These are phyloP conservation scores for Diaporthe eres DNA, from an alignment of 2,329 filamentous ascomycete genomes.

Conservation along the genomic window DNA sequence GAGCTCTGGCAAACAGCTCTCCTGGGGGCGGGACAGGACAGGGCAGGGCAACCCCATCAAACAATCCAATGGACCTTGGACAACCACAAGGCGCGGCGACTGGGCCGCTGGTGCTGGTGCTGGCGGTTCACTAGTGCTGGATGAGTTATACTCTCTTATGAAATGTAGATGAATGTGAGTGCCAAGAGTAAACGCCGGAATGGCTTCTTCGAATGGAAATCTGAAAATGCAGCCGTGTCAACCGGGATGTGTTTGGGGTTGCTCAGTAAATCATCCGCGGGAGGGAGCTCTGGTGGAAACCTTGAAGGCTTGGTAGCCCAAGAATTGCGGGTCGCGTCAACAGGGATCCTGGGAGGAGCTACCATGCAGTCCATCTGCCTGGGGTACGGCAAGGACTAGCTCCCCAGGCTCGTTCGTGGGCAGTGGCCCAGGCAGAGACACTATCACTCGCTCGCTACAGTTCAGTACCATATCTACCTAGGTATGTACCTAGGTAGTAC, in stretches of 20 bases:
- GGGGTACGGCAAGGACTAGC: conserved; percentile 14
- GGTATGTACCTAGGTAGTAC: neutral
- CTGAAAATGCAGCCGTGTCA: conserved; percentile 19
- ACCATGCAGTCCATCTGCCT: neutral
- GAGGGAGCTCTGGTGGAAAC: conserved; percentile 29
- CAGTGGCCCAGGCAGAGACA: neutral
- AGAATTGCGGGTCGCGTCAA: conserved; percentile 15
- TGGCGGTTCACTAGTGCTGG: conserved; percentile 4
- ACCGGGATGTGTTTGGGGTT: conserved; percentile 9
- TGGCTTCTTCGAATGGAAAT: conserved; percentile 12
- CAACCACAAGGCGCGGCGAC: neutral
- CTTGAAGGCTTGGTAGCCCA: conserved; percentile 12
- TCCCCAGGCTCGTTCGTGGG: neutral
- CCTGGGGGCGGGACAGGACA: neutral
- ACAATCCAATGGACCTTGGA: neutral
- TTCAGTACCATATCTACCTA: too few species aligned
- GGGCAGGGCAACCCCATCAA: conserved; percentile 7
- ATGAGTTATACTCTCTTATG: conserved; percentile 21
- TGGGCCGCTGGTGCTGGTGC: neutral
- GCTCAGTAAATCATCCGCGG: neutral
- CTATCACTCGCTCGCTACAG: neutral
- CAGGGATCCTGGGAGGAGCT: conserved; percentile 25
- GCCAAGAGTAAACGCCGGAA: conserved; percentile 7
- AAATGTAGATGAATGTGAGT: conserved; percentile 15
- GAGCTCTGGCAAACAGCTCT: conserved; percentile 20